Base-by-base conservation (phyloP, 2,329 filamentous ascomycete species). In the Plectosphaerella sp. region DNA sequence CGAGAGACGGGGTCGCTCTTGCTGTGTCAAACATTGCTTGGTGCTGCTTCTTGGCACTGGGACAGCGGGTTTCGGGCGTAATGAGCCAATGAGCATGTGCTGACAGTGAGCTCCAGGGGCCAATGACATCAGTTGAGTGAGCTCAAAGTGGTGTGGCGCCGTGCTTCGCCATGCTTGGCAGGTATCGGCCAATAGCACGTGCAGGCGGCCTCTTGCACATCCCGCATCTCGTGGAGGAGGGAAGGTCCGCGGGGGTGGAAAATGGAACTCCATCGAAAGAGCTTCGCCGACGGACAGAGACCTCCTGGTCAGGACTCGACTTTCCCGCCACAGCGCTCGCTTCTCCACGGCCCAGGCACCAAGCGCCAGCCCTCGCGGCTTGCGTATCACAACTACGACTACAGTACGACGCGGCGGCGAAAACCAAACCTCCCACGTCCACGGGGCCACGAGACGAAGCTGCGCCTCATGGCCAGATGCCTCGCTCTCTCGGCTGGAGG, bases 1-100 rank as follows among this genome's bases (percentile, higher is more conserved):
- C 28, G 28, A 33, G 28, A 9, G 11, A 33, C 28, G 28, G 28
- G 28, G 28, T 33, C 28, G 28, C 28, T 33, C 28, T 12, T 33
- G 28, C 28, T 33, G 28, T 33, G 28, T 33, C 28, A 33, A 33
- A 33, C 28, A 33, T 12, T 33, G 28, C 42, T 54, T 64, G 11
- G 59, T 58, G 12, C 70, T 74, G 58, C 62, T 76, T 3, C 28
- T 33, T 33, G 28, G 28, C 28, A 33, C 28, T 33, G 28, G 28
- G 28, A 33, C 28, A 12, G 28, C 28, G 28, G 28, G 28, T 33
- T 33, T 33, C 28, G 28, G 28, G 28, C 28, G 28, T 33, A 12
- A 9, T 33, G 8, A 12, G 11, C 28, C 28, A 33, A 33, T 33
- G 28, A 33, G 8, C 28, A 3, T 33, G 28, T 7, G 28, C 28